Evolutionary conservation across 2,329 filamentous ascomycete species (phyloP).

Genomic region (Purpureocillium takamizusanense): DNA sequence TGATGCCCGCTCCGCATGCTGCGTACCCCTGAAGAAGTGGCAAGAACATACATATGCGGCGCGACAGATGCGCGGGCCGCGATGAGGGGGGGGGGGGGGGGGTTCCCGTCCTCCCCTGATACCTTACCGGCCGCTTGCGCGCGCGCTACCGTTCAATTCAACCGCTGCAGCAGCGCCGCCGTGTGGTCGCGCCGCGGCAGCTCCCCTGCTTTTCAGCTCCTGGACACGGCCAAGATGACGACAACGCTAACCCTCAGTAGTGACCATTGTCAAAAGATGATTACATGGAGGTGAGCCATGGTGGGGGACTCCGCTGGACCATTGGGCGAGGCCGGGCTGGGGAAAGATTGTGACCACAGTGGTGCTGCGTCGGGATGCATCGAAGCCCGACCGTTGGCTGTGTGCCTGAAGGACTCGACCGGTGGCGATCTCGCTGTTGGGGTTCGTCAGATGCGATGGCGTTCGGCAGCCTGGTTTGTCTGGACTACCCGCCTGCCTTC

Average conservation of each 20-base stretch:
- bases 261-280: conserved; percentile 60
- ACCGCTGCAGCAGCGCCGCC: too few species aligned
- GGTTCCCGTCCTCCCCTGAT: too few species aligned
- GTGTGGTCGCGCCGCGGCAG: too few species aligned
- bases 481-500: too few species aligned
- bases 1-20: too few species aligned
- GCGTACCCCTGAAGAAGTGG: too few species aligned
- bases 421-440: not conserved
- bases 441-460: not conserved
- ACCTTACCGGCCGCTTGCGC: too few species aligned
- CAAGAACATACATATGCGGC: too few species aligned
- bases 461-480: not conserved
- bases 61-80: too few species aligned
- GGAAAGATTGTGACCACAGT: conserved; percentile 1
- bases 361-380: conserved; percentile 1
- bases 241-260: conserved; percentile 15
- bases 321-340: conserved; percentile 3
- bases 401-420: not conserved
- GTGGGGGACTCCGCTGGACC: conserved; percentile 3
- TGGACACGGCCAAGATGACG: not conserved
- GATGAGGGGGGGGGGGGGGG: too few species aligned
- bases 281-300: conserved; percentile 2
- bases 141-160: too few species aligned
- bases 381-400: conserved; percentile 2
- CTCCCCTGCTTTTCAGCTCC: conserved; percentile 5